These are phyloP conservation scores for Umbelopsis sp. DNA, from an alignment of 192 early-diverging fungal species.

Conservation along the genomic window DNA sequence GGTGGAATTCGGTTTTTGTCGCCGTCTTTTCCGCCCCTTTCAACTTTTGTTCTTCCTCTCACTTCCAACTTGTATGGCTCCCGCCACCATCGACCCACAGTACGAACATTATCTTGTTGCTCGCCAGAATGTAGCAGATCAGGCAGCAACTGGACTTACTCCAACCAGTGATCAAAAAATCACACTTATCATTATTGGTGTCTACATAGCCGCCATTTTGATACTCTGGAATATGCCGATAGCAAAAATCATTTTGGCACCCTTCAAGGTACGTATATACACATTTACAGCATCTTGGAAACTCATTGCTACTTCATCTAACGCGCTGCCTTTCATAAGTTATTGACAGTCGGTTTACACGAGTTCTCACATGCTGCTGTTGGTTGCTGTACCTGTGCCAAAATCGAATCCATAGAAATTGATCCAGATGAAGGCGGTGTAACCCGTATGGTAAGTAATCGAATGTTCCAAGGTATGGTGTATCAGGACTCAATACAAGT, in stretches of 20 bases:
- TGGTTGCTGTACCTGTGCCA: constrained; percentile 85
- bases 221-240: constrained; percentile 89
- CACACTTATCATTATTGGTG: constrained; percentile 57
- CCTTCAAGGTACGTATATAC: constrained; percentile 76
- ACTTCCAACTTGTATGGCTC: constrained; percentile 23
- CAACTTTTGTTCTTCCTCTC: neutral
- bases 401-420: constrained; percentile 85
- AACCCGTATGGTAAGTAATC: constrained; percentile 64
- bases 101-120: constrained; percentile 38
- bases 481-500: neutral
- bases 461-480: neutral
- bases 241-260: constrained; percentile 83
- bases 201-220: constrained; percentile 66
- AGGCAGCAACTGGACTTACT: constrained; percentile 26
- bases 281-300: no score
- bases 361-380: constrained; percentile 94
- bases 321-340: constrained; percentile 36
- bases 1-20: neutral
- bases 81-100: constrained; percentile 4
- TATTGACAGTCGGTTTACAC: constrained; percentile 90
- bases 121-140: constrained; percentile 31
- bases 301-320: no score
- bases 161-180: constrained; percentile 39
- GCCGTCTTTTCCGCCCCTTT: neutral
- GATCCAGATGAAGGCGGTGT: constrained; percentile 94